A percentile compares a stretch with the other conserved stretches of the same genome.
phyloP scores from a whole-genome alignment of 2,329 filamentous ascomycete genomes.

The Fusarium verticillioides region DNA sequence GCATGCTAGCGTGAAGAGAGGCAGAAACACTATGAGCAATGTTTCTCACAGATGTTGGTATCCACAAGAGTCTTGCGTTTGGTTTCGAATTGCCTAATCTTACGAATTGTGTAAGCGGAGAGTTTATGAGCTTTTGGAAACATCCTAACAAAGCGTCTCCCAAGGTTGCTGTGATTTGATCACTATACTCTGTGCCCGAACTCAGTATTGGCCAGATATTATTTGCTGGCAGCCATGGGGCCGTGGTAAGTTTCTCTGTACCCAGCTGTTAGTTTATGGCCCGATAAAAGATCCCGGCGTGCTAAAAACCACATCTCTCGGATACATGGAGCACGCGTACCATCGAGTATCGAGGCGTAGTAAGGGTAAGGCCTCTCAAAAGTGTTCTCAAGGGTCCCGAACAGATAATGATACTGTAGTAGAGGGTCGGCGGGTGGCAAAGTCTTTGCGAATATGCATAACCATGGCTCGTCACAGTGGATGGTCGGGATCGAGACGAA shows the following conservation, averaged over 20 bases:
- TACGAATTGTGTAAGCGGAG: too few relatives aligned
- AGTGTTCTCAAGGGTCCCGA: not conserved
- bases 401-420: not conserved
- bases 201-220: not conserved
- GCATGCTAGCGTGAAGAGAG: too few relatives aligned
- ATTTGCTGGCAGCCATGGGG: not conserved
- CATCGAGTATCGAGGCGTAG: not conserved
- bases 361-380: not conserved
- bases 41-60: too few relatives aligned
- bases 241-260: not conserved
- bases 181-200: not conserved
- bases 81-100: too few relatives aligned
- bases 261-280: too few relatives aligned
- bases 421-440: not conserved
- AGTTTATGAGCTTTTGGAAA: not conserved
- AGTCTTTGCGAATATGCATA: too few relatives aligned
- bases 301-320: not conserved
- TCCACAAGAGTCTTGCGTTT: too few relatives aligned
- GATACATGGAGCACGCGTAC: not conserved
- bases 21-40: too few relatives aligned
- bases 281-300: too few relatives aligned
- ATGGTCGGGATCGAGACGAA: not conserved
- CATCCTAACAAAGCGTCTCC: not conserved
- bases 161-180: too few relatives aligned
- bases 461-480: too few relatives aligned